Evolutionary conservation across 192 early-diverging fungal genomes (phyloP), one percentile per base, ranked within the genome.

Genomic region (Coemansia sp.): DNA sequence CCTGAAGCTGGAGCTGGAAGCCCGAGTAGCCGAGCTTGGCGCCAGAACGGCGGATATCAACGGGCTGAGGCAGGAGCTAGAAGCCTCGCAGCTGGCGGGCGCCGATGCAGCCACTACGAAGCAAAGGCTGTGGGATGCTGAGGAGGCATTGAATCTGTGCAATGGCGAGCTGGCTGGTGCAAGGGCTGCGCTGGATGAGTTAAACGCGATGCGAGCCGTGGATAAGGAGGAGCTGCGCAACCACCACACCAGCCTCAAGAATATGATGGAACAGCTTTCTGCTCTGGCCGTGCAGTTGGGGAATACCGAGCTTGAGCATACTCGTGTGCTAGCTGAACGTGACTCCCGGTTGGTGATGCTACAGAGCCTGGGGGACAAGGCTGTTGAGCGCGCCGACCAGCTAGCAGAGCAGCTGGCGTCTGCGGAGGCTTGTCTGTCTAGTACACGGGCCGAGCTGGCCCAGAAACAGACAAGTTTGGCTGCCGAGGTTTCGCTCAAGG

Each of bases 321-420:
- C 60, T 16, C 28, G 53, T n/a, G 13, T 45, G 13, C 5, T 36
- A 24, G 9, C 43, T 13, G 55, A 43, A 28, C 38, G 43, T 7
- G 56, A 64, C 20, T 33, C 58, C 4, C 37, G 59, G 38, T 14
- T 50, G 3, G 14, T 40, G 10, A 56, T 43, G 23, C 13, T 64
- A 21, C 43, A 18, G 3, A 40, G 20, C 5, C 62, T 42, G n/a
- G 48, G 53, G 20, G 9, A n/a, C 36, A 31, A 45, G 13, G 60
- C 59, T n/a, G 16, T 9, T 37, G 67, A 66, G 13, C 43, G 26
- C 9, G 39, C 40, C 3, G 20, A 21, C 33, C 64, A 67, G 53
- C 68, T 74, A 9, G 50, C 60, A 16, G 24, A 4, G 10, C 56
- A 60, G 61, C 33, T 67, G 46, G 38, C 51, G 11, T 34, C 59